Conservation (phyloP, 139 green algal species). For the Coccomyxa sp. region DNA sequence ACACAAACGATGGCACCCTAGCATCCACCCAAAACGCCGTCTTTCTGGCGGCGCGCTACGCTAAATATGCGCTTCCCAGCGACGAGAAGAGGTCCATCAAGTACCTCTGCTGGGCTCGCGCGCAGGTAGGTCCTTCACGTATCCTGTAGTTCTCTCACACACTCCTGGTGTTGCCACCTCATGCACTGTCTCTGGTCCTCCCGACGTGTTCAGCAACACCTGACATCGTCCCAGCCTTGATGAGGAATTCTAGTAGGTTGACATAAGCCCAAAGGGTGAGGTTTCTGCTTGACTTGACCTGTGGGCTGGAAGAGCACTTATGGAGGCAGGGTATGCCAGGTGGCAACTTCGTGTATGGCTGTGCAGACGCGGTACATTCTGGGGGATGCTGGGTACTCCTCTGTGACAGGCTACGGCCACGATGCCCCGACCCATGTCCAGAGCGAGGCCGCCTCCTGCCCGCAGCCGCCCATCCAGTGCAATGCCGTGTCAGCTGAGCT, state of each 20-base stretch:
- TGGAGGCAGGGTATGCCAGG: too few species aligned
- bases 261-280: too few species aligned
- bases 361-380: conserved; percentile 61
- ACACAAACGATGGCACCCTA: conserved; percentile 34
- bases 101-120: conserved; percentile 59
- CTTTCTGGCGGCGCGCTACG: conserved; percentile 44
- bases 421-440: conserved; percentile 43
- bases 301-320: too few species aligned
- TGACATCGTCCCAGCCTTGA: too few species aligned
- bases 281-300: too few species aligned
- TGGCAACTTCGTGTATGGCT: background rate
- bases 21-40: conserved; percentile 56
- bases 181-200: too few species aligned
- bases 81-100: background rate
- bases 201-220: too few species aligned
- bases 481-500: conserved; percentile 25
- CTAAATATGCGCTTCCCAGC: conserved; percentile 9
- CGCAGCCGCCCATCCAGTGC: conserved; percentile 5
- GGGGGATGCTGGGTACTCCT: conserved; percentile 34
- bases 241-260: too few species aligned
- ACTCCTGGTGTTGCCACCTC: too few species aligned
- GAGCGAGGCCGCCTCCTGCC: conserved; percentile 60
- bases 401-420: conserved; percentile 42
- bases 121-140: conserved; percentile 24
- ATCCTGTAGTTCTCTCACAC: too few species aligned